Percentiles rank a stretch among this genome's conserved stretches.
Conservation (phyloP, 2,329 filamentous ascomycete genomes). For the Penicillium sp. region DNA sequence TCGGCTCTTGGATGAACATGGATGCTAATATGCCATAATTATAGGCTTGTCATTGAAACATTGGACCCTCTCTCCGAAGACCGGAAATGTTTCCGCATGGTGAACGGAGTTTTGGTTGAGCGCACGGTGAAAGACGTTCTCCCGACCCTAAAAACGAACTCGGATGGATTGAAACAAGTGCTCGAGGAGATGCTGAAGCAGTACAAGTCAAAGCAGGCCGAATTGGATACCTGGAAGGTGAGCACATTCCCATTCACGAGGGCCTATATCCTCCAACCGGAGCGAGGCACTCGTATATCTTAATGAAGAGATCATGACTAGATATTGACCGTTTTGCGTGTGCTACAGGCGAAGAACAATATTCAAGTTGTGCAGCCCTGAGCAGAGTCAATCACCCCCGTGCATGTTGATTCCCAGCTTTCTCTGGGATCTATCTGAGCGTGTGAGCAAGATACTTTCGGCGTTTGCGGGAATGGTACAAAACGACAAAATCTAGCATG, state of each 20-base stretch:
- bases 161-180: constrained; percentile 88
- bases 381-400: constrained; percentile 5
- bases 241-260: constrained; percentile 26
- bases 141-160: constrained; percentile 86
- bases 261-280: neutral
- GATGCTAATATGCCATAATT: constrained; percentile 15
- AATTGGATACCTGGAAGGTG: constrained; percentile 99
- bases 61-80: constrained; percentile 74
- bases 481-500: constrained; percentile 20
- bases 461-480: constrained; percentile 19
- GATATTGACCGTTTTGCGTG: constrained; percentile 8
- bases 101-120: constrained; percentile 94
- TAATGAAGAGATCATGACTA: neutral
- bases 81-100: constrained; percentile 97
- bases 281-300: neutral
- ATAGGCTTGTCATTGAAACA: constrained; percentile 88
- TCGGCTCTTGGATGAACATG: neutral
- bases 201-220: constrained; percentile 89
- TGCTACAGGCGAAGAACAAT: constrained; percentile 46
- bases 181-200: constrained; percentile 92
- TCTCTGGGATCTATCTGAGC: constrained; percentile 1
- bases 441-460: constrained; percentile 12
- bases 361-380: constrained; percentile 48
- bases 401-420: constrained; percentile 11
- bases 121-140: constrained; percentile 89